Evolutionary conservation across 2,329 filamentous ascomycete species (phyloP), one percentile per base, ranked within the genome.

Genomic region (Dactylellina leptospora): DNA sequence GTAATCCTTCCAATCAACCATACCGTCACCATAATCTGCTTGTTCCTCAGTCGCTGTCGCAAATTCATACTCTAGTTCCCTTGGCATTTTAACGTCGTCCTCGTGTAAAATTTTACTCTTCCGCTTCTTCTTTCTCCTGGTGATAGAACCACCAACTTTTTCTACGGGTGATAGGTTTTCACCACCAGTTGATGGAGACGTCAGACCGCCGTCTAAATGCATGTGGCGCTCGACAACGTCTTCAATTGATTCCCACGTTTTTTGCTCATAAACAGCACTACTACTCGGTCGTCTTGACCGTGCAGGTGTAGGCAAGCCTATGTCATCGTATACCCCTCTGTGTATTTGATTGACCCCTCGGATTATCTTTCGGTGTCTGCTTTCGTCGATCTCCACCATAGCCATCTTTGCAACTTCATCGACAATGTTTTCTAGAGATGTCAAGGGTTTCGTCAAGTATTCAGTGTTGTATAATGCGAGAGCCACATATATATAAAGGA

Each of bases 401-500:
- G 93, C 93, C 71, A 97, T 84, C 81, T 92, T 90, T 3, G 90
- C 93, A 10, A 90, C 91, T 68, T 93, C 91, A 77, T 99, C 95
- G 20, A 97, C 92, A 44, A 99, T 85, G 47, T 92, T 96, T 84
- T 96, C 93, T 56, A 96, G 85, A 76, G 87, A 90, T 63, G 83
- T 84, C 81, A 97, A 82, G 13, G 89, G 88, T 60, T 96, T 82
- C 8, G 95, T 99, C 77, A 99, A 81, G 73, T 93, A 90, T 76
- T 92, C 91, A 0, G 90, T 90, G 80, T 99, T 99, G 80, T 96
- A 97, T 48, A 87, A 85, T 48, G 93, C 92, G 33, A 99, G 86
- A 40, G 95, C 95, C 8, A 96, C 88, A 81, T 96, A 99, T 74
- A 97, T 96, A 81, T 96, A 99, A 23, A 95, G 85, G 30, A 97